A percentile compares a stretch with the other conserved stretches of the same genome.
These are phyloP conservation scores for Isoetes engelmannii DNA, from an alignment of 83 land plant species.

Conservation along the genomic window DNA sequence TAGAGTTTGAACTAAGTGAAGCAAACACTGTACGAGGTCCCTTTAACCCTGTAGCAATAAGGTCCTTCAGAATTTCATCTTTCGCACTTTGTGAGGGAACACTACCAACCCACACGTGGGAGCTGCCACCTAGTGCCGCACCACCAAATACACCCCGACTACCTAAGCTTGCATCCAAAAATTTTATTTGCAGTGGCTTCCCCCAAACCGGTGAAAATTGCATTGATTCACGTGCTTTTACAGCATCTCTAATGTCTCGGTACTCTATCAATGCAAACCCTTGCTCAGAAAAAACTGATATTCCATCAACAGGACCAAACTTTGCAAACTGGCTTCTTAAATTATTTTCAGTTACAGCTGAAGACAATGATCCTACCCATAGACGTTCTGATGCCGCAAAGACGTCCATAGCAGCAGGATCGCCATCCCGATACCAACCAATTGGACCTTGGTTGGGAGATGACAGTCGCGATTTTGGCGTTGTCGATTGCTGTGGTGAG, in stretches of 20 bases:
- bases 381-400: slow-evolving; percentile 73
- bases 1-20: slow-evolving; percentile 54
- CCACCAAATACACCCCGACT: slow-evolving; percentile 49
- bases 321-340: slow-evolving; percentile 60
- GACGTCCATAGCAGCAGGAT: slow-evolving; percentile 65
- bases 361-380: slow-evolving; percentile 63
- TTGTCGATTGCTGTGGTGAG: slow-evolving; percentile 37
- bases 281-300: slow-evolving; percentile 41
- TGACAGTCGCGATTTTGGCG: slow-evolving; percentile 19
- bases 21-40: slow-evolving; percentile 53
- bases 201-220: slow-evolving; percentile 59
- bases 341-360: slow-evolving; percentile 49
- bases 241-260: slow-evolving; percentile 66
- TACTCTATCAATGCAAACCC: slow-evolving; percentile 70
- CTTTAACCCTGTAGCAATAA: slow-evolving; percentile 39
- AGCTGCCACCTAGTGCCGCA: slow-evolving; percentile 58
- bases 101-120: slow-evolving; percentile 74
- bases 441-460: slow-evolving; percentile 34
- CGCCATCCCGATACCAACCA: slow-evolving; percentile 60
- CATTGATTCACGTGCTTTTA: slow-evolving; percentile 69
- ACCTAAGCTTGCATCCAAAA: slow-evolving; percentile 53
- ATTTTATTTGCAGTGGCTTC: slow-evolving; percentile 52
- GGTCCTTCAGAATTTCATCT: slow-evolving; percentile 70
- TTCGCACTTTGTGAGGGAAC: slow-evolving; percentile 53
- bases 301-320: slow-evolving; percentile 61